These are phyloP conservation scores for Epichloe sylvatica DNA, from an alignment of 2,329 filamentous ascomycete species.

Conservation along the genomic window DNA sequence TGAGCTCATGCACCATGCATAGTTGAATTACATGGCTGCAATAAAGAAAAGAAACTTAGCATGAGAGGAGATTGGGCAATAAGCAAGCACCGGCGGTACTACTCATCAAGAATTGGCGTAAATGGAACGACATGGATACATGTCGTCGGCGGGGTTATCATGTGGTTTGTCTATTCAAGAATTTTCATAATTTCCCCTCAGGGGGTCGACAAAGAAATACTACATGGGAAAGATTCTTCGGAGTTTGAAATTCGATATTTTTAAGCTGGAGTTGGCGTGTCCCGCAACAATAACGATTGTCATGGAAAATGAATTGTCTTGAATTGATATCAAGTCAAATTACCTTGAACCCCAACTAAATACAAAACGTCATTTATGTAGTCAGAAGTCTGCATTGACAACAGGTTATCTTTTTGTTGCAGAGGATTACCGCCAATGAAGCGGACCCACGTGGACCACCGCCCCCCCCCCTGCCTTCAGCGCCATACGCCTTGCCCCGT, in stretches of 20 bases:
- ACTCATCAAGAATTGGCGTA: neutral
- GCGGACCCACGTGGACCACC: neutral
- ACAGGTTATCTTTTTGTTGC: neutral
- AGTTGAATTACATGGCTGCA: neutral
- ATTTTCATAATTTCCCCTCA: neutral
- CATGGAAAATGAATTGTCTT: neutral
- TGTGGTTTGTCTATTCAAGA: neutral
- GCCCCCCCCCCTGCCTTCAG: neutral
- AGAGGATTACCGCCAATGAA: neutral
- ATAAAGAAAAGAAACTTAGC: neutral
- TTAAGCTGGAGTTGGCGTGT: neutral
- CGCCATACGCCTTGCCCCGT: neutral
- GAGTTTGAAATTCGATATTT: neutral
- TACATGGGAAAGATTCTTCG: neutral
- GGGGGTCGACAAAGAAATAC: no score
- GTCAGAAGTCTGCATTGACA: no score
- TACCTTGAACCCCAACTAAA: neutral
- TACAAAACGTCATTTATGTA: no score
- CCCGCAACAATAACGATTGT: neutral
- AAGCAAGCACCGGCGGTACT: neutral
- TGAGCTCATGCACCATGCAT: constrained; percentile 43
- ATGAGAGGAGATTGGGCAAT: neutral
- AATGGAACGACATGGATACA: neutral
- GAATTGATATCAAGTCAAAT: neutral
- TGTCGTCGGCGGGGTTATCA: neutral